Evolutionary conservation across 1,284 basidiomycete species (phyloP), one percentile per base, ranked within the genome.

Genomic region (Lentinus polychrous): DNA sequence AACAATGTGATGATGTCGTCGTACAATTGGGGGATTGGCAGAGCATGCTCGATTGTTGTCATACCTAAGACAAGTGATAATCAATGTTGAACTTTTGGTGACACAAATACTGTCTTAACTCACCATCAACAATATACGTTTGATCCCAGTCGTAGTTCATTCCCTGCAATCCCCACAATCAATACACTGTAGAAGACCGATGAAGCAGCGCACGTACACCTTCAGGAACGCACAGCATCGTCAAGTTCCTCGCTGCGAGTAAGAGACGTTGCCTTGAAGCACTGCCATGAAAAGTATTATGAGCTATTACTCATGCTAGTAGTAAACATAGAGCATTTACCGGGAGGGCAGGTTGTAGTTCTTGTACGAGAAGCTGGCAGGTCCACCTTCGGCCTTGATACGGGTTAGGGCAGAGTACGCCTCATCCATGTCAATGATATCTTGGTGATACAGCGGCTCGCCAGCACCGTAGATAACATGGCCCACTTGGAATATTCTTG

Each of bases 71-170:
- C 6, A 31, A 18, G 31, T 41, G 27, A 27, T 10, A 5, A 10
- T 27, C 11, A 46, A 15, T 46, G n/a, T 47, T 22, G 18, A 31
- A 18, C 27, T 7, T 27, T 27, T 6, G 49, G 5, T 40, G n/a
- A 22, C 23, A n/a, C n/a, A n/a, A 8, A 23, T 15, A 4, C 8
- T 41, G 41, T 34, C 35, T 8, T n/a, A 8, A 53, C 67, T 53
- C 53, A 78, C 83, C 84, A 56, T 86, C 84, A 20, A 83, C 64
- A 46, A 87, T 84, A 55, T 86, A 87, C 0, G 84, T 85, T 55
- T 79, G 62, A 55, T 86, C 82, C 85, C 85, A 87, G 54, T 86
- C 83, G 34, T 71, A 78, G 56, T 83, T 85, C 81, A 84, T 84
- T 7, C 84, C 84, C 74, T 75, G 36, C 8, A 24, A 18, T n/a